A percentile compares a stretch with the other conserved stretches of the same genome.
Evolutionary conservation across 2,329 filamentous ascomycete genomes (phyloP).

Genomic region (Verticillium longisporum): DNA sequence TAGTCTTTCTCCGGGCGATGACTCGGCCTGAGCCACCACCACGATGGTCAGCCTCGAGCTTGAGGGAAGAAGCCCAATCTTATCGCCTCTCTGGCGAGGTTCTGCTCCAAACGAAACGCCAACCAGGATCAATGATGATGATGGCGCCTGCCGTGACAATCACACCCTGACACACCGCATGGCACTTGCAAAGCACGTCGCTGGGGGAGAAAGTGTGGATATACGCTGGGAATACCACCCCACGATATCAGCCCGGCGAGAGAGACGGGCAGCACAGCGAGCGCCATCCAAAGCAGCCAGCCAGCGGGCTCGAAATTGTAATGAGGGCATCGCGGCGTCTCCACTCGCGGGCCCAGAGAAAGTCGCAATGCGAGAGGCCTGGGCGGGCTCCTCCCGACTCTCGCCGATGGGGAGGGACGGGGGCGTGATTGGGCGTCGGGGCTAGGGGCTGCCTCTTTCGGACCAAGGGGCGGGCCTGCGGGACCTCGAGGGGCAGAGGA

Average conservation of each 20-base stretch:
- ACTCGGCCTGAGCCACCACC: neutral
- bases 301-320: neutral
- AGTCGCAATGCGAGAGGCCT: neutral
- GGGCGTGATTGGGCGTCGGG: neutral
- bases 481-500: neutral
- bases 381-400: neutral
- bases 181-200: neutral
- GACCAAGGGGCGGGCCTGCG: neutral
- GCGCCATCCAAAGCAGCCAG: neutral
- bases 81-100: neutral
- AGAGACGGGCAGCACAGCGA: neutral
- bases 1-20: neutral
- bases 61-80: no score
- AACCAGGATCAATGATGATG: neutral
- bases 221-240: neutral
- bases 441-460: constrained; percentile 1
- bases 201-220: neutral
- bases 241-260: neutral
- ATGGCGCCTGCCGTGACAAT: neutral
- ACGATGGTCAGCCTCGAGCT: neutral
- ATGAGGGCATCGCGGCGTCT: neutral
- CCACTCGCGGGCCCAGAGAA: neutral
- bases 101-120: neutral
- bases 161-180: neutral
- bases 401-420: neutral